Percentiles rank a stretch among this genome's conserved stretches.
phyloP scores from a whole-genome alignment of 2,329 filamentous ascomycete genomes.

The Monilinia laxa region DNA sequence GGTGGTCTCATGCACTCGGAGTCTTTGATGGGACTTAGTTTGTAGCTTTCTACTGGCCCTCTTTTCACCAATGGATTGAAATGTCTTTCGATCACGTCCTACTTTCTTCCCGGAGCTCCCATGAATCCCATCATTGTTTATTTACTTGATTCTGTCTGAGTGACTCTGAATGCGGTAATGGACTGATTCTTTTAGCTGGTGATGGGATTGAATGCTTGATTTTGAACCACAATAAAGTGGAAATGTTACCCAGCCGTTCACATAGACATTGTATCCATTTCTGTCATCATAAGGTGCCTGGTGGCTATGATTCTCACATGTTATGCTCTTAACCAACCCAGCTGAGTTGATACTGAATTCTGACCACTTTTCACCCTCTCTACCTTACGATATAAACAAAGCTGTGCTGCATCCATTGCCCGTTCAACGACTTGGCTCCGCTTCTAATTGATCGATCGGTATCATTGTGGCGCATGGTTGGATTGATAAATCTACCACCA shows the following conservation, averaged over 20 bases:
- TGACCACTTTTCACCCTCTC: not conserved
- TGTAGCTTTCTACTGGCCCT: conserved; percentile 10
- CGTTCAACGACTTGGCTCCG: conserved; percentile 19
- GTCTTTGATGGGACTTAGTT: conserved; percentile 17
- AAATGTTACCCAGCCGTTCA: conserved; percentile 14
- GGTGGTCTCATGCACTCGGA: conserved; percentile 23
- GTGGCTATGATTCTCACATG: conserved; percentile 17
- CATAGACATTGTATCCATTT: not conserved
- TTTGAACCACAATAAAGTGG: conserved; percentile 16
- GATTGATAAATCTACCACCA: conserved; percentile 8
- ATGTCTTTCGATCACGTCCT: conserved; percentile 24
- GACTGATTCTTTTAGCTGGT: conserved; percentile 19
- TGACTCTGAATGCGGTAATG: conserved; percentile 15
- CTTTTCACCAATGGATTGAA: conserved; percentile 18
- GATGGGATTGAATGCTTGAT: conserved; percentile 13
- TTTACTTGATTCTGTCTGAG: conserved; percentile 18
- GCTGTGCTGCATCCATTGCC: conserved; percentile 19
- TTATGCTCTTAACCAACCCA: not conserved
- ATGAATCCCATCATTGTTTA: conserved; percentile 8
- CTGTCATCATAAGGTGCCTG: conserved; percentile 12
- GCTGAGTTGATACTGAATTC: conserved; percentile 14
- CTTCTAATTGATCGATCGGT: conserved; percentile 15
- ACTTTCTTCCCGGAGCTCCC: conserved; percentile 9
- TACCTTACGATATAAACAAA: conserved; percentile 5
- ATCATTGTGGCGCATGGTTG: conserved; percentile 19